Evolutionary conservation across 1,139 yeast genomes (phyloP).

Genomic region (Debaryomyces singareniensis): DNA sequence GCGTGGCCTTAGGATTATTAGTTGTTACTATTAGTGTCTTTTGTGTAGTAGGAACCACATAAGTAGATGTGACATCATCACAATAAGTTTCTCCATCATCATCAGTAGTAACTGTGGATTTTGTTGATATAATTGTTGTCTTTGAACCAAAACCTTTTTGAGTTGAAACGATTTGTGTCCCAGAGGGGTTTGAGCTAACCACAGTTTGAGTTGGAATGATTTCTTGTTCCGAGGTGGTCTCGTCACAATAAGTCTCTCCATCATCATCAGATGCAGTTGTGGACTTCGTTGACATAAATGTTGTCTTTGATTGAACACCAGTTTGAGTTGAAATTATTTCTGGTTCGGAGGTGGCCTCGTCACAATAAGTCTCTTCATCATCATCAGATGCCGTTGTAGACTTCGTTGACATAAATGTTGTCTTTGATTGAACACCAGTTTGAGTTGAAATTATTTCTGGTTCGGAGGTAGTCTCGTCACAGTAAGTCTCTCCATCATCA

Average conservation of each 20-base stretch:
- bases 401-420: background rate
- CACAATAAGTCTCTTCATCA: background rate
- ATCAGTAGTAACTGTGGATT: background rate
- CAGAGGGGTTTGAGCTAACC: background rate
- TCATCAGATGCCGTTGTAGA: background rate
- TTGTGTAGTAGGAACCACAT: background rate
- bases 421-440: background rate
- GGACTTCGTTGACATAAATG: too few species aligned
- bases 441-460: background rate
- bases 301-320: too few species aligned
- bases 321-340: too few species aligned
- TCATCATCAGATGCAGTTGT: too few species aligned
- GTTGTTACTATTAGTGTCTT: too few species aligned
- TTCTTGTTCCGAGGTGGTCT: constrained; percentile 1
- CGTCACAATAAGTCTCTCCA: constrained; percentile 4
- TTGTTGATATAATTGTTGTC: background rate
- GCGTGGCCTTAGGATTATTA: too few species aligned
- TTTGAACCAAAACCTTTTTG: background rate
- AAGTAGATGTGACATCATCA: constrained; percentile 4
- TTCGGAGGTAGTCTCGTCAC: constrained; percentile 4
- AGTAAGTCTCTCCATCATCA: constrained; percentile 3
- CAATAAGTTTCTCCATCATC: constrained; percentile 4
- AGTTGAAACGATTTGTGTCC: too few species aligned
- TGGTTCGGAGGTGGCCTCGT: background rate
- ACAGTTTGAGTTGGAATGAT: background rate